These are phyloP conservation scores for Colletotrichum sansevieriae DNA, from an alignment of 2,329 filamentous ascomycete species.

Conservation along the genomic window DNA sequence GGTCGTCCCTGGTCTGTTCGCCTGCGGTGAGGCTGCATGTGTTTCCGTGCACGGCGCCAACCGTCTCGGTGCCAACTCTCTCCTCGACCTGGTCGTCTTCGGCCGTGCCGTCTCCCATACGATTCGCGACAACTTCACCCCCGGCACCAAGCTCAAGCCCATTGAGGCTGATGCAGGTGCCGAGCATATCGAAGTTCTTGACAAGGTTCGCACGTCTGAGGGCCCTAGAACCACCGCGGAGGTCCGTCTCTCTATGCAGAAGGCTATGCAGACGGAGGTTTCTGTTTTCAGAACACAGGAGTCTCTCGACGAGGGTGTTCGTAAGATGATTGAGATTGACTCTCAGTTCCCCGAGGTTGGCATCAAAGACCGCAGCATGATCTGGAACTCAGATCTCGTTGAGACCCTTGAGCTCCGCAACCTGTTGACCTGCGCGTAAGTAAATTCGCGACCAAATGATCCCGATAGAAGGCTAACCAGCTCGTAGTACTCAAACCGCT, in stretches of 20 bases:
- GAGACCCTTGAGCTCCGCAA: constrained; percentile 97
- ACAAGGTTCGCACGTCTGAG: constrained; percentile 85
- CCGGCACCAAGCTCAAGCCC: constrained; percentile 83
- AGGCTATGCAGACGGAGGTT: constrained; percentile 97
- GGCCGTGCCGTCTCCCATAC: constrained; percentile 97
- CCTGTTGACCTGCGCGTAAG: constrained; percentile 94
- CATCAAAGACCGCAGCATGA: constrained; percentile 99
- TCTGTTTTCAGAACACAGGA: constrained; percentile 97
- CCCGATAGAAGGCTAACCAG: constrained; percentile 30
- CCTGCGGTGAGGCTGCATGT: constrained; percentile 96
- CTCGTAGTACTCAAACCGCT: constrained; percentile 84
- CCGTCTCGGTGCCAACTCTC: constrained; percentile 96
- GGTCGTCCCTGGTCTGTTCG: constrained; percentile 94
- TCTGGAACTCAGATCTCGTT: constrained; percentile 98
- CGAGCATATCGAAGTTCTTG: constrained; percentile 86
- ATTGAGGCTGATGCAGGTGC: constrained; percentile 88
- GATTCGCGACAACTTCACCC: constrained; percentile 93
- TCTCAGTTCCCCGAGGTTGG: constrained; percentile 83
- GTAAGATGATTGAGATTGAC: constrained; percentile 89
- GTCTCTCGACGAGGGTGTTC: constrained; percentile 92
- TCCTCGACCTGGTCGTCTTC: constrained; percentile 97
- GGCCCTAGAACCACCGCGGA: constrained; percentile 91
- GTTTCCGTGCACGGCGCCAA: constrained; percentile 99
- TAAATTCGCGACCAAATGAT: constrained; percentile 47
- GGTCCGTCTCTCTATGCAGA: constrained; percentile 93